phyloP scores from a whole-genome alignment of 805 yeast species.

The Candida krabiensis region DNA sequence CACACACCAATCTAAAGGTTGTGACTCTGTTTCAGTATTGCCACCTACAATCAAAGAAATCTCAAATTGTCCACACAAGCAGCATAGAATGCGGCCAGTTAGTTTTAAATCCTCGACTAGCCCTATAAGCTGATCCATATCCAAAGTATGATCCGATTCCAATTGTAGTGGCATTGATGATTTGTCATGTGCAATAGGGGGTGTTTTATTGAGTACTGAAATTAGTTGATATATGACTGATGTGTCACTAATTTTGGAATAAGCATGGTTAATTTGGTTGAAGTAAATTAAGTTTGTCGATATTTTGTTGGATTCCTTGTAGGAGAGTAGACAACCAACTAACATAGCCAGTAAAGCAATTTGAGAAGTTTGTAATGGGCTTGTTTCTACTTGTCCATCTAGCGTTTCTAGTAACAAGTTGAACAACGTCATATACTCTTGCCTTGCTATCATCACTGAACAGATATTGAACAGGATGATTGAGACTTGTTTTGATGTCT shows the following conservation, averaged over 20 bases:
- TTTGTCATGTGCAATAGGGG: conserved; percentile 16
- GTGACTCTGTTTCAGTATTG: neutral
- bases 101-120: conserved; percentile 28
- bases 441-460: conserved; percentile 26
- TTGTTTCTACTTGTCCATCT: conserved; percentile 3
- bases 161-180: conserved; percentile 4
- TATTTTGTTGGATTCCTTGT: conserved; percentile 13
- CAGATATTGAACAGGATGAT: conserved; percentile 22
- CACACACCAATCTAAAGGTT: conserved; percentile 10
- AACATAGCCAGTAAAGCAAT: conserved; percentile 13
- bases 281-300: conserved; percentile 9
- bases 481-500: conserved; percentile 5
- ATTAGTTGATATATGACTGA: conserved; percentile 7
- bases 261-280: conserved; percentile 9
- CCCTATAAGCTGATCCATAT: conserved; percentile 23
- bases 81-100: conserved; percentile 37
- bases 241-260: conserved; percentile 1
- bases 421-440: conserved; percentile 27
- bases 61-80: conserved; percentile 36
- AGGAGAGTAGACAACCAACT: conserved; percentile 18
- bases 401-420: conserved; percentile 19
- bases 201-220: conserved; percentile 11
- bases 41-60: conserved; percentile 1
- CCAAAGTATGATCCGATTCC: conserved; percentile 1
- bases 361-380: conserved; percentile 9